Evolutionary conservation across 176 grass and related monocot species (phyloP).

Genomic region (Phyllostachys edulis): DNA sequence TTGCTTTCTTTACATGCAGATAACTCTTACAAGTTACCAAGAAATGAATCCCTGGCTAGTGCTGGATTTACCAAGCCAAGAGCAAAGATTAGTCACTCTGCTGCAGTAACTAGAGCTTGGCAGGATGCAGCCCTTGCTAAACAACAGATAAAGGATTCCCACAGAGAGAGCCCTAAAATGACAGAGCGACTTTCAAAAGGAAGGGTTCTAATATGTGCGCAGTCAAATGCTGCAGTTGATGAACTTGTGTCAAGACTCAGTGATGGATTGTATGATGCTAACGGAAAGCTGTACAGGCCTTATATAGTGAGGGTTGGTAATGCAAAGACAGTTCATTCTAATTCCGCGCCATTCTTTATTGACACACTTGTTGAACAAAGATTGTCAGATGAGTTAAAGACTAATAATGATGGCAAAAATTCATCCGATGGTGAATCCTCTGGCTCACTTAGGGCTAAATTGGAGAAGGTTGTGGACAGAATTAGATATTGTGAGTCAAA

Average conservation of each 20-base stretch:
- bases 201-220: constrained; percentile 84
- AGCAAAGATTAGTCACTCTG: constrained; percentile 61
- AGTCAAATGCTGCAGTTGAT: constrained; percentile 96
- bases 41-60: constrained; percentile 23
- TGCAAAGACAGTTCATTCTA: constrained; percentile 87
- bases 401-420: constrained; percentile 47
- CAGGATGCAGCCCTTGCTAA: constrained; percentile 85
- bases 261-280: constrained; percentile 66
- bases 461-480: constrained; percentile 85
- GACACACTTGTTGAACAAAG: constrained; percentile 92
- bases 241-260: constrained; percentile 89
- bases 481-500: constrained; percentile 86
- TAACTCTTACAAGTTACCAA: constrained; percentile 43
- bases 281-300: constrained; percentile 77
- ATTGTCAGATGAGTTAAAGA: constrained; percentile 63
- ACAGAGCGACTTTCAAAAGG: constrained; percentile 58
- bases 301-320: constrained; percentile 94
- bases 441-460: constrained; percentile 66
- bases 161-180: constrained; percentile 50
- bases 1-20: constrained; percentile 63
- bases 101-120: constrained; percentile 79
- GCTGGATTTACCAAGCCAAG: constrained; percentile 50
- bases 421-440: constrained; percentile 59
- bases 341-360: constrained; percentile 83
- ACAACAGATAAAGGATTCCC: constrained; percentile 63